Evolutionary conservation across 1,284 basidiomycete species (phyloP).

Genomic region (Binderoboletus segoi): DNA sequence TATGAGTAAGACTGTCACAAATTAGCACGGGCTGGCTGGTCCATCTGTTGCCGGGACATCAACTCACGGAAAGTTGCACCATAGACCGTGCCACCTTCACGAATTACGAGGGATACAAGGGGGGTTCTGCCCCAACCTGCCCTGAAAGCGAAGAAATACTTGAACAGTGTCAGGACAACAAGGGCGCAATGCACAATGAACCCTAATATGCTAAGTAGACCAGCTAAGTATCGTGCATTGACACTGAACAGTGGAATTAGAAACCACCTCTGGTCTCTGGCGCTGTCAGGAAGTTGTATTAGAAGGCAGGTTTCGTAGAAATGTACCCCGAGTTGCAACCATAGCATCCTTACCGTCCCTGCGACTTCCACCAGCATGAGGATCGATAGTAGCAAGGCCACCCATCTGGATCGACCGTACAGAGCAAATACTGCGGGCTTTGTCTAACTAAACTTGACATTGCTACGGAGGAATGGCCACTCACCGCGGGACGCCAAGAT

Average conservation of each 20-base stretch:
- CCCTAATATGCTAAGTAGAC: constrained; percentile 11
- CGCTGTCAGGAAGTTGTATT: background rate
- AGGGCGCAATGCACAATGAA: constrained; percentile 23
- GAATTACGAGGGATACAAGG: constrained; percentile 26
- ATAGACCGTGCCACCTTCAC: constrained; percentile 19
- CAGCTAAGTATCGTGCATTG: background rate
- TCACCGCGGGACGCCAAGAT: constrained; percentile 23
- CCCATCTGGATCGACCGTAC: constrained; percentile 20
- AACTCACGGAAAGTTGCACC: constrained; percentile 10
- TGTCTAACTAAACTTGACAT: background rate
- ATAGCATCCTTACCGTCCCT: constrained; percentile 6
- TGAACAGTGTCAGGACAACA: constrained; percentile 19
- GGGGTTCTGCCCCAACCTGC: constrained; percentile 17
- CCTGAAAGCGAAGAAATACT: constrained; percentile 15
- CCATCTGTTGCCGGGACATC: background rate
- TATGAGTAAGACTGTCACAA: constrained; percentile 12
- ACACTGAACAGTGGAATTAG: background rate
- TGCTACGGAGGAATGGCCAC: background rate
- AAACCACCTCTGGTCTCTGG: constrained; percentile 13
- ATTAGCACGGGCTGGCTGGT: constrained; percentile 2
- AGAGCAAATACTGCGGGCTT: constrained; percentile 18
- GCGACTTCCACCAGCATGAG: constrained; percentile 21
- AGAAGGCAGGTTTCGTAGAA: constrained; percentile 19
- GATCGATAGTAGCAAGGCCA: constrained; percentile 12
- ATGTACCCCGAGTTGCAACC: background rate